Conservation (phyloP, 768 basidiomycete species). For the Ephemerocybe angulata region DNA sequence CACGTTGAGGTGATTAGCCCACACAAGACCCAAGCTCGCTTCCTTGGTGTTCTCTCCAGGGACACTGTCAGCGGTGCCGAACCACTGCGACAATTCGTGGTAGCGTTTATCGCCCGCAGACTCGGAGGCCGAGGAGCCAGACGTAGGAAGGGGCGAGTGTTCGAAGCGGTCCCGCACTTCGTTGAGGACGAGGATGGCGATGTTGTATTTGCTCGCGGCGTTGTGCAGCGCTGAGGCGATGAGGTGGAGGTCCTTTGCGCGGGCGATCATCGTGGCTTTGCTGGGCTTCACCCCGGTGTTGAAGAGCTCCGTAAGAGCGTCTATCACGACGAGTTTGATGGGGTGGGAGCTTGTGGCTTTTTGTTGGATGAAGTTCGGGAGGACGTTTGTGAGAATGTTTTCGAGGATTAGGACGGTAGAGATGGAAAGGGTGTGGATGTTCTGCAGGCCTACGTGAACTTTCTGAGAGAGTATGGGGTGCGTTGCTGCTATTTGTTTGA, state of each 20-base stretch:
- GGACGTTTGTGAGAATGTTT: constrained; percentile 48
- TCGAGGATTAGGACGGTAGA: constrained; percentile 53
- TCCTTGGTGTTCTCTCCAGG: constrained; percentile 66
- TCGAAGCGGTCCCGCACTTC: constrained; percentile 80
- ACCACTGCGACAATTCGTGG: constrained; percentile 71
- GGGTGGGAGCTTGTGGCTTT: constrained; percentile 42
- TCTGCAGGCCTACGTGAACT: constrained; percentile 32
- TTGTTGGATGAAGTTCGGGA: constrained; percentile 50
- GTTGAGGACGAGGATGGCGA: constrained; percentile 84
- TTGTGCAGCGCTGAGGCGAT: constrained; percentile 69
- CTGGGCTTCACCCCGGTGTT: constrained; percentile 59
- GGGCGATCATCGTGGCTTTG: constrained; percentile 61
- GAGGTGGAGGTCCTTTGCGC: constrained; percentile 65
- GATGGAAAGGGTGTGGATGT: constrained; percentile 60
- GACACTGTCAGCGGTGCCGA: constrained; percentile 58
- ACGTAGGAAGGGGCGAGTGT: background rate
- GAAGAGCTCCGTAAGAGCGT: constrained; percentile 85
- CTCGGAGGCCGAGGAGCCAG: background rate
- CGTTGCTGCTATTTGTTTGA: constrained; percentile 59
- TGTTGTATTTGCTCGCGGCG: constrained; percentile 56
- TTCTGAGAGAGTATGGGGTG: constrained; percentile 45
- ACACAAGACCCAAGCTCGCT: constrained; percentile 81
- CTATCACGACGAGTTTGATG: constrained; percentile 78
- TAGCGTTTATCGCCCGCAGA: constrained; percentile 50
- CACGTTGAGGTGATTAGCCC: constrained; percentile 90